Evolutionary conservation across 1,284 basidiomycete species (phyloP), one percentile per base, ranked within the genome.

Genomic region (Rhodofomes roseus): DNA sequence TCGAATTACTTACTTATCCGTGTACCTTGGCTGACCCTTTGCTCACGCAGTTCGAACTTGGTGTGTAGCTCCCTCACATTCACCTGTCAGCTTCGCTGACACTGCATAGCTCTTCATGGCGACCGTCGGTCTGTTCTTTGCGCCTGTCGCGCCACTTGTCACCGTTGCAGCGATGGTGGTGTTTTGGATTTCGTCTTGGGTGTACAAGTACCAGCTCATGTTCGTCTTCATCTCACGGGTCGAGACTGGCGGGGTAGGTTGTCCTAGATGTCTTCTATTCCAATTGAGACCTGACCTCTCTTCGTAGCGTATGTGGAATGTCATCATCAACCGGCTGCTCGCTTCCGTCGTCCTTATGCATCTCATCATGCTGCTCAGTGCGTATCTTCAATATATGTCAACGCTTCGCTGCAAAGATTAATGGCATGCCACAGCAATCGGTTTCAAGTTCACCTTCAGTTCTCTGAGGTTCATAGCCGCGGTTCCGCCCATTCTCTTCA

Each of bases 201-300:
- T 92, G 58, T 92, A 94, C 82, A 96, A 92, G 78, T 96, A 93
- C 68, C 93, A 96, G 77, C 79, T 96, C 52, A 94, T 97, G 85
- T 97, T 95, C 71, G 93, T 96, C 57, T 95, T 85, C 71, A 78
- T 93, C 54, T 88, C 94, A 2, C 87, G 87, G 65, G 90, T 94
- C 20, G 95, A 98, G 74, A 93, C 89, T 60, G 95, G 95, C 60
- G 95, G 95, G 29, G 90, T 92, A 72, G 65, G 89, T 81, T 29
- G 37, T 34, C 43, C n/a, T 44, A 31, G 40, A 36, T 37, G 4
- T 14, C 16, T 9, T 36, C 7, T 9, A 43, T n/a, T 39, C 6
- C 29, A 2, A 20, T 50, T 44, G 46, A 29, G 25, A 25, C 46
- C 22, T 57, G 18, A 55, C 7, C 25, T 46, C 18, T n/a, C 27